Conservation (phyloP, 1,139 yeast genomes). For the Pichiaceae sp. region DNA sequence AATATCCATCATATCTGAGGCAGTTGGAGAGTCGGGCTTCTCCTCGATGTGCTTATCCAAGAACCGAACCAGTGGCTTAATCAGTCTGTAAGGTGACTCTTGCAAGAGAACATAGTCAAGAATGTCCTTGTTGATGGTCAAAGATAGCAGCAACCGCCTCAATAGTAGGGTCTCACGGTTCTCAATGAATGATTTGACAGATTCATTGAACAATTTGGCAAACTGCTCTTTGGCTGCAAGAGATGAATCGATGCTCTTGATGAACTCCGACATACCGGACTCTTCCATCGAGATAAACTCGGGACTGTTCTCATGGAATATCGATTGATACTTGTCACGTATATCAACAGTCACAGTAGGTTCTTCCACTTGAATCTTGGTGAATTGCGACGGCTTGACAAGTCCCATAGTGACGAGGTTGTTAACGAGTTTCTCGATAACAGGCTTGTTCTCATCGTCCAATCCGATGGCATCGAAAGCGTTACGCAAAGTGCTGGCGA, state of each 20-base stretch:
- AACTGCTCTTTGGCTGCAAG: constrained; percentile 6
- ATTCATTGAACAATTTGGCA: constrained; percentile 10
- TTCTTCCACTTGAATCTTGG: constrained; percentile 2
- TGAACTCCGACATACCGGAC: constrained; percentile 14
- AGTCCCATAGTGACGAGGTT: constrained; percentile 15
- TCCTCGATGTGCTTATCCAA: constrained; percentile 14
- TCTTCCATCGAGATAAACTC: constrained; percentile 25
- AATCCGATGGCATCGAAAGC: constrained; percentile 10
- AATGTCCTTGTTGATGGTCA: constrained; percentile 12
- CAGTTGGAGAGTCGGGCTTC: constrained; percentile 11
- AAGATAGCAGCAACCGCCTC: constrained; percentile 19
- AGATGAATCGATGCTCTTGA: constrained; percentile 10
- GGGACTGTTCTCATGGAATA: constrained; percentile 21
- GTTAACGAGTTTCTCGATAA: constrained; percentile 12
- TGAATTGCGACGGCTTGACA: constrained; percentile 9
- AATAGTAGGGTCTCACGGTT: constrained; percentile 20
- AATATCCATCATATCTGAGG: constrained; percentile 18
- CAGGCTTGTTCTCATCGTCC: constrained; percentile 4
- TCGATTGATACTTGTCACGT: constrained; percentile 11
- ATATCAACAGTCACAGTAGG: constrained; percentile 9
- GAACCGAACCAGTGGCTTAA: constrained; percentile 16
- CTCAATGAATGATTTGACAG: constrained; percentile 13
- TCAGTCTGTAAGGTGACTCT: constrained; percentile 18
- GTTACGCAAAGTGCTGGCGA: constrained; percentile 13
- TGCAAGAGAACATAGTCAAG: constrained; percentile 14